Evolutionary conservation across 1,139 yeast genomes (phyloP).

Genomic region (Blastobotrys raffinosifermentans): DNA sequence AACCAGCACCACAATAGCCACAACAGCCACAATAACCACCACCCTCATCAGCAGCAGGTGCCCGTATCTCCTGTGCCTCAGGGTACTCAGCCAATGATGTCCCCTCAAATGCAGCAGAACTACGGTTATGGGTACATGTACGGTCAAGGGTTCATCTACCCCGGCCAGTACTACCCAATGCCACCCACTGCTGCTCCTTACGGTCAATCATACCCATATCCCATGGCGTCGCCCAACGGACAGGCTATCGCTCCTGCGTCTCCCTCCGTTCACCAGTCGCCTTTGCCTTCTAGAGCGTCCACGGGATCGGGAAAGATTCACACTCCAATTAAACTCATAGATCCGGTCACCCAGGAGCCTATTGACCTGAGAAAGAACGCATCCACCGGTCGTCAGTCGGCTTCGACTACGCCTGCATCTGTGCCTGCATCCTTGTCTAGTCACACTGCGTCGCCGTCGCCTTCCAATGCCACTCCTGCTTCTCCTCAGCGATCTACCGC

Average conservation of each 20-base stretch:
- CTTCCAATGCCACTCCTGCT: slow-evolving; percentile 8
- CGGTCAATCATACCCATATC: slow-evolving; percentile 4
- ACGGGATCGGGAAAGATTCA: slow-evolving; percentile 12
- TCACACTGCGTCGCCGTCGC: slow-evolving; percentile 10
- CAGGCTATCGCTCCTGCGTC: neutral
- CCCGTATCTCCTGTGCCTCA: neutral
- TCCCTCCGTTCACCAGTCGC: slow-evolving; percentile 1
- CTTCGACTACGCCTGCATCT: slow-evolving; percentile 8
- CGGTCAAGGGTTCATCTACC: slow-evolving; percentile 2
- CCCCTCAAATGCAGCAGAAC: slow-evolving; percentile 6
- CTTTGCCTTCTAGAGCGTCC: neutral
- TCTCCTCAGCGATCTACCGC: slow-evolving; percentile 7
- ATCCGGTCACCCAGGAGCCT: slow-evolving; percentile 26
- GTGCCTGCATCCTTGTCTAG: slow-evolving; percentile 8
- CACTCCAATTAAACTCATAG: slow-evolving; percentile 25
- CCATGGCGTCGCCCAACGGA: slow-evolving; percentile 1
- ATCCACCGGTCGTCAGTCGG: slow-evolving; percentile 2
- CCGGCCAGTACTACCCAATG: slow-evolving; percentile 7
- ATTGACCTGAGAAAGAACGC: slow-evolving; percentile 18
- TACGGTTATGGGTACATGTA: slow-evolving; percentile 5
- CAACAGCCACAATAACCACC: slow-evolving; percentile 4
- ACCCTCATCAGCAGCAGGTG: slow-evolving; percentile 5
- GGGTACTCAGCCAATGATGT: slow-evolving; percentile 1
- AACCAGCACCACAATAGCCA: slow-evolving; percentile 1
- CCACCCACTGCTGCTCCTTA: slow-evolving; percentile 7